Evolutionary conservation across 2,329 filamentous ascomycete species (phyloP), one percentile per base, ranked within the genome.

Genomic region (Pestalotiopsis sp.): DNA sequence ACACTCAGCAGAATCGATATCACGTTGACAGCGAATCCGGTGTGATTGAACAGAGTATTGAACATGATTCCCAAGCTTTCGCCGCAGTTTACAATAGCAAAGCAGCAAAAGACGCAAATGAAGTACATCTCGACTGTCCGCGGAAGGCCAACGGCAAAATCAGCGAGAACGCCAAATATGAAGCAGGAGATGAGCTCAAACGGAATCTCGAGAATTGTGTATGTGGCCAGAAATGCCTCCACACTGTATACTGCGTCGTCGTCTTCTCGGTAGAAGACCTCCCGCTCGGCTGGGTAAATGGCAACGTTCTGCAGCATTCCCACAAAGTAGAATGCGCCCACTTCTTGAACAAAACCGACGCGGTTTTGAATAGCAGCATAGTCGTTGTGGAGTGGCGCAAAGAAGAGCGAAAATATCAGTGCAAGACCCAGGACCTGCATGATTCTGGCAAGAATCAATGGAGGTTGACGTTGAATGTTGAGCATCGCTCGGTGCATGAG

Each of bases 231-330:
- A 78, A 94, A 94, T 0, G 90, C 88, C 71, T 92, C 89, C 1
- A 91, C 86, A 3, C 88, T 84, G 75, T 94, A 94, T 2, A 91
- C 89, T 6, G 87, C 86, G 76, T 94, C 92, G 69, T 91, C 90
- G 72, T 92, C 87, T 78, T 94, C 92, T 71, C 90, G 86, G 74
- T 94, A 93, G 76, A 94, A 94, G 0, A 94, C 91, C 67, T 93
- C 91, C 3, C 91, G 85, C 74, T 94, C 92, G 55, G 81, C 81
- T 0, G 92, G 92, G 74, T 94, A 94, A 7, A 92, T 84, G 3
- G 91, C 90, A 3, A 94, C 89, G 73, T 94, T 94, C 76, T 94
- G 91, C 13, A 94, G 83, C 91, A 94, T 93, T 35, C 92, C 92
- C 1, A 92, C 87, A 72, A 92, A 92, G 77, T 92, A 92, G 44